phyloP scores from a whole-genome alignment of 371 early-diverging fungal species.

The Mucor circinelloides region DNA sequence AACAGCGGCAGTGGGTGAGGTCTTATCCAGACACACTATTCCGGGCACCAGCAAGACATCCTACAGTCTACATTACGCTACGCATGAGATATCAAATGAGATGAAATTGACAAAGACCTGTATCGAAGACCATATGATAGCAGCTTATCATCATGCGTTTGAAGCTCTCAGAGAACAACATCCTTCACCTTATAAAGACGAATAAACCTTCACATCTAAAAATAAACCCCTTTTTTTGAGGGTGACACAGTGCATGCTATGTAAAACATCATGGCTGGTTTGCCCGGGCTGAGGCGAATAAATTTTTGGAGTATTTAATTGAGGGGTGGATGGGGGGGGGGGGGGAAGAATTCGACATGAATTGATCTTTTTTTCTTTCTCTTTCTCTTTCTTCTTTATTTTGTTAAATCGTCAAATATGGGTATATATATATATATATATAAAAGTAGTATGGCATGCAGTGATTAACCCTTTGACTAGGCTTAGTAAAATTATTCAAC shows the following conservation, averaged over 20 bases:
- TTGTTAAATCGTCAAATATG: conserved; percentile 5
- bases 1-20: background rate
- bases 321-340: background rate
- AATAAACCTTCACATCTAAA: background rate
- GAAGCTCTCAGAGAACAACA: conserved; percentile 7
- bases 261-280: background rate
- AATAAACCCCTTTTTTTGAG: background rate
- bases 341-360: background rate
- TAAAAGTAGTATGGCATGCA: background rate
- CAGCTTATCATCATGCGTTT: conserved; percentile 36
- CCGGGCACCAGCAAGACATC: conserved; percentile 22
- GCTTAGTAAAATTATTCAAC: background rate
- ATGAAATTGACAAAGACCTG: conserved; percentile 44
- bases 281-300: background rate
- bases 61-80: conserved; percentile 24
- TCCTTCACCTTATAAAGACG: background rate
- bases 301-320: background rate
- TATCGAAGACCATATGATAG: conserved; percentile 47
- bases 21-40: conserved; percentile 8
- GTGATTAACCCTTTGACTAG: background rate
- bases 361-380: background rate
- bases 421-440: conserved; percentile 1
- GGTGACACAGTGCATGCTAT: background rate
- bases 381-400: background rate
- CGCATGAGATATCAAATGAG: conserved; percentile 31